phyloP scores from a whole-genome alignment of 345 rosid species.

The Murraya paniculata region DNA sequence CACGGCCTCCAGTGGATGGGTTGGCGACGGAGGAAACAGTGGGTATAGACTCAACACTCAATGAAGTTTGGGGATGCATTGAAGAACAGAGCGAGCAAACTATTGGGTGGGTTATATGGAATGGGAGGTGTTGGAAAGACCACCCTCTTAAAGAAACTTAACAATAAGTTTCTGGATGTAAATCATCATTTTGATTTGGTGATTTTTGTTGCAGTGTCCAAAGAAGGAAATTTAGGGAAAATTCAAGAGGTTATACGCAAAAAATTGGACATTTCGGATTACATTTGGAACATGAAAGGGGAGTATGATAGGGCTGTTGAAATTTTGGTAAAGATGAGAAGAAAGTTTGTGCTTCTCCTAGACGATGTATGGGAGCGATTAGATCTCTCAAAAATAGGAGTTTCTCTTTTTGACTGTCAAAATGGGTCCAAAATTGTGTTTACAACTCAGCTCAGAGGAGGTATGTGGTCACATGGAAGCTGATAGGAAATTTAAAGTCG shows the following conservation, averaged over 20 bases:
- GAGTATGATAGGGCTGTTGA: background rate
- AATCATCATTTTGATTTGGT: background rate
- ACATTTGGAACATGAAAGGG: background rate
- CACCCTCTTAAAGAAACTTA: background rate
- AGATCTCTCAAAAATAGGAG: constrained; percentile 4
- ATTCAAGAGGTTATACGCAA: background rate
- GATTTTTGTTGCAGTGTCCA: background rate
- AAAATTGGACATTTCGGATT: background rate
- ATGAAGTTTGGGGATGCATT: background rate
- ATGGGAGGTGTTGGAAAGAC: constrained; percentile 8
- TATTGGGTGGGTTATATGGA: background rate
- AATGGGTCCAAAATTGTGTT: constrained; percentile 22
- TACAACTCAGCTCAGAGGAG: constrained; percentile 21
- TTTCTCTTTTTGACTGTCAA: constrained; percentile 7
- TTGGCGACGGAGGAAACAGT: background rate
- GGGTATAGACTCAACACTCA: background rate
- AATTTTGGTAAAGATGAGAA: background rate
- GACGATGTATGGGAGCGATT: constrained; percentile 3
- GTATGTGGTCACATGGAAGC: constrained; percentile 29
- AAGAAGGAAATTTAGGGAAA: background rate
- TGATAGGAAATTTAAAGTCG: constrained; percentile 9
- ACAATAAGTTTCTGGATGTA: background rate
- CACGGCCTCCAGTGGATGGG: background rate
- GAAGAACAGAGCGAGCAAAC: background rate
- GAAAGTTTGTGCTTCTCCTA: constrained; percentile 20